Base-by-base conservation (phyloP, 208 protist genomes). In the Crithidia expoeki region DNA sequence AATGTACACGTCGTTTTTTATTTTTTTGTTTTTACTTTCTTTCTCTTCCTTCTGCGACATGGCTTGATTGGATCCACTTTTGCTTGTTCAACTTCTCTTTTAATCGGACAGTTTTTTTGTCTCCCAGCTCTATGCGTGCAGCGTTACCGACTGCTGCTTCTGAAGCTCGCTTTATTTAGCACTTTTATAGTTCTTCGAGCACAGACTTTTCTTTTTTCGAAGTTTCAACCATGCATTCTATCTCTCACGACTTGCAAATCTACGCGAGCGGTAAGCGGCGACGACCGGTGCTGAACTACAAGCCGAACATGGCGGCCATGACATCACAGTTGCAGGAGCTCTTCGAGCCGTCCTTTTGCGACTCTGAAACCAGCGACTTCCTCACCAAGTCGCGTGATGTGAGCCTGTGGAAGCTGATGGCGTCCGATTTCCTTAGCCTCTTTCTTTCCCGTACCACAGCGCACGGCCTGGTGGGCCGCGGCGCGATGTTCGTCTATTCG, bases 401-500 rank as follows among this genome's bases (percentile, higher is more conserved):
- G 21, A 86, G 67, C 30, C n/a, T 83, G 38, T 46, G 50, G 55
- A 83, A 79, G 53, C 38, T 88, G 17, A 40, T 91, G 25, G 0
- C 88, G 12, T 63, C 79, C 0, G 71, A 86, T 38, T 33, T 88
- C 5, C 68, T 95, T 33, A 68, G 69, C 28, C 32, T 67, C 40
- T 82, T 88, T 52, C 25, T 92, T n/a, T 96, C 88, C 6, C 85
- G 79, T 51, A 96, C 91, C 46, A 90, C 88, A 0, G 77, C 88
- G 0, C 92, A 94, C 59, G 91, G 88, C 9, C 67, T 94, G 34
- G 65, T 88, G 5, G 76, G 76, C 7, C 71, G 85, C 16, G 91
- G 88, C 9, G 68, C 70, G 17, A 96, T 96, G 91, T 96, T 93
- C 70, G 88, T 96, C 21, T 67, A 92, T 44, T 92, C 84, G 4